Conservation (phyloP, 164 flowering plant genomes). For the Brasenia schreberi region DNA sequence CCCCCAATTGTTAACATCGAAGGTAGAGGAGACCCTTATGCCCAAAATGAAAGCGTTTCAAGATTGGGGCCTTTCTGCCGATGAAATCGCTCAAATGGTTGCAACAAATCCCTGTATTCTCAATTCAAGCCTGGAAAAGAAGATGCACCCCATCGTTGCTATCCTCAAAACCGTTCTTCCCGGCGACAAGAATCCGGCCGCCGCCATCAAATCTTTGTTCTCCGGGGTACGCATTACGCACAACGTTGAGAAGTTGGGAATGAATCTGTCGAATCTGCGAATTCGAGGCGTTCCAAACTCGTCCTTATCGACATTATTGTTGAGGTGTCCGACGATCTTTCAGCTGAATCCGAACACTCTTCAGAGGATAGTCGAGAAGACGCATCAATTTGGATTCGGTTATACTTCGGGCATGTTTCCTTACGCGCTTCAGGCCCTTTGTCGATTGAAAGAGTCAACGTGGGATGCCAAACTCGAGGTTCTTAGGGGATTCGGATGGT, state of each 20-base stretch:
- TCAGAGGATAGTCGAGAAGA: neutral
- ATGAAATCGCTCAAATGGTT: conserved; percentile 2
- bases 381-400: conserved; percentile 3
- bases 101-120: neutral
- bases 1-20: neutral
- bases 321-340: neutral
- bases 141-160: neutral
- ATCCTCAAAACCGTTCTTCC: neutral
- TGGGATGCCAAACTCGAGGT: conserved; percentile 4
- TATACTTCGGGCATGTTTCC: conserved; percentile 4
- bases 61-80: conserved; percentile 6
- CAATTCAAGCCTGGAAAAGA: too few species aligned
- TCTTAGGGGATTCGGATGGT: conserved; percentile 10
- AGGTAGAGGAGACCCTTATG: conserved; percentile 4
- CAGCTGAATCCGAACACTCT: neutral
- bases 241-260: too few species aligned
- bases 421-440: conserved; percentile 2
- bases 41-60: conserved; percentile 5
- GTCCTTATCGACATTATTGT: neutral
- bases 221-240: neutral
- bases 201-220: conserved; percentile 1
- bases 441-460: neutral
- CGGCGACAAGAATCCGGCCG: neutral
- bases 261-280: conserved; percentile 1
- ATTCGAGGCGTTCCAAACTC: neutral